Conservation (phyloP, 305 asterid genomes). For the Fraxinus dipetala region DNA sequence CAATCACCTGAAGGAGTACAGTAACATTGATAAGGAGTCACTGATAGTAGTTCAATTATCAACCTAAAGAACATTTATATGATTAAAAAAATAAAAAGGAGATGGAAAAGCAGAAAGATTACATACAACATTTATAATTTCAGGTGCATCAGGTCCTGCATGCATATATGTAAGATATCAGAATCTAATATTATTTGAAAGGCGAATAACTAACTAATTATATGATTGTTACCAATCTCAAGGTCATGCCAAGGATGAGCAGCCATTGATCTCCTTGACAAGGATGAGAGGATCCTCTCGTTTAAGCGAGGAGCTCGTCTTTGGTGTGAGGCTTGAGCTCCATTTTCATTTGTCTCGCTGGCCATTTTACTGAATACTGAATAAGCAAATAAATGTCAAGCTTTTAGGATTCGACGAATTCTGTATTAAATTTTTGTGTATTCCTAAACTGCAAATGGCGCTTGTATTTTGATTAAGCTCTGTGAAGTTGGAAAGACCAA, state of each 20-base stretch:
- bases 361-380: not conserved
- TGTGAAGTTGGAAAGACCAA: not conserved
- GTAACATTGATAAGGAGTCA: not conserved
- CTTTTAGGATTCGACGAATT: not conserved
- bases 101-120: not conserved
- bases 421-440: not conserved
- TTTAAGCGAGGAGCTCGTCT: conserved; percentile 36
- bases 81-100: not conserved
- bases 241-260: conserved; percentile 68
- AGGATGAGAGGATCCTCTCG: conserved; percentile 49
- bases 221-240: conserved; percentile 35
- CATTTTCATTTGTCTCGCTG: conserved; percentile 3
- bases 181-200: not conserved
- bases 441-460: not conserved
- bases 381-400: not conserved
- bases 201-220: not conserved
- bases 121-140: conserved; percentile 34
- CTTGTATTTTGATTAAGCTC: not conserved
- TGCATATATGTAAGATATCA: not conserved
- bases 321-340: conserved; percentile 8
- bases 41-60: not conserved
- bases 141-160: conserved; percentile 41
- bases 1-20: conserved; percentile 52
- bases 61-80: not conserved
- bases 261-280: conserved; percentile 51